A percentile compares a stretch with the other conserved stretches of the same genome.
Evolutionary conservation across 257 asterid species (phyloP).

Genomic region (Penstemon newberryi): DNA sequence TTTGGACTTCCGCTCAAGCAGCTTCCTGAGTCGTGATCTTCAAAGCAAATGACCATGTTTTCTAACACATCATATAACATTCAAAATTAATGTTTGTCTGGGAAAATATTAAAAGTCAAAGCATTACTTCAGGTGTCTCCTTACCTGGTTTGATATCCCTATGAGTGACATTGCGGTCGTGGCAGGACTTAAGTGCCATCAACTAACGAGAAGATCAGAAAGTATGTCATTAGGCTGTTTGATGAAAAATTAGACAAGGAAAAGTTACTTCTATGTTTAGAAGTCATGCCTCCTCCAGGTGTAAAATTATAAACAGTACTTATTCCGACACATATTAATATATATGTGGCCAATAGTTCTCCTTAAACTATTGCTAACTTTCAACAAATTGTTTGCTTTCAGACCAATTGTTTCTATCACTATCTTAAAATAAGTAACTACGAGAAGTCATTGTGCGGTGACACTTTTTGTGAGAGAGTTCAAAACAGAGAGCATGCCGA

Average conservation of each 20-base stretch:
- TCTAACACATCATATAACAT: constrained; percentile 44
- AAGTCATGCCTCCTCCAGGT: background rate
- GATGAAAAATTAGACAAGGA: background rate
- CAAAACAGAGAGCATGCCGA: background rate
- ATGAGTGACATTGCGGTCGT: constrained; percentile 90
- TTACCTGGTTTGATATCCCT: constrained; percentile 98
- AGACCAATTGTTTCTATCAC: background rate
- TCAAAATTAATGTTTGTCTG: constrained; percentile 29
- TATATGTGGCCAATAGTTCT: background rate
- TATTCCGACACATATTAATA: constrained; percentile 1
- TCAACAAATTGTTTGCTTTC: no score
- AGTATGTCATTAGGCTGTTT: constrained; percentile 28
- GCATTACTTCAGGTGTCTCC: constrained; percentile 26
- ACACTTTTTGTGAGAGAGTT: background rate
- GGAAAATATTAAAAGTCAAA: background rate
- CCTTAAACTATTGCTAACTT: background rate
- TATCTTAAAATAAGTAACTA: background rate
- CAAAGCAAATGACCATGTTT: constrained; percentile 95
- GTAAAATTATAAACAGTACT: background rate
- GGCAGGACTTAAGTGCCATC: constrained; percentile 92
- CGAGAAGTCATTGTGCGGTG: background rate
- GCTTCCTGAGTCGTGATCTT: constrained; percentile 72
- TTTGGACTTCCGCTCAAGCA: constrained; percentile 73
- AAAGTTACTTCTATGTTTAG: background rate
- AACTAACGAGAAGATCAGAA: constrained; percentile 50